These are phyloP conservation scores for Nitzschia sp. DNA, from an alignment of 108 stramenopile species.

Conservation along the genomic window DNA sequence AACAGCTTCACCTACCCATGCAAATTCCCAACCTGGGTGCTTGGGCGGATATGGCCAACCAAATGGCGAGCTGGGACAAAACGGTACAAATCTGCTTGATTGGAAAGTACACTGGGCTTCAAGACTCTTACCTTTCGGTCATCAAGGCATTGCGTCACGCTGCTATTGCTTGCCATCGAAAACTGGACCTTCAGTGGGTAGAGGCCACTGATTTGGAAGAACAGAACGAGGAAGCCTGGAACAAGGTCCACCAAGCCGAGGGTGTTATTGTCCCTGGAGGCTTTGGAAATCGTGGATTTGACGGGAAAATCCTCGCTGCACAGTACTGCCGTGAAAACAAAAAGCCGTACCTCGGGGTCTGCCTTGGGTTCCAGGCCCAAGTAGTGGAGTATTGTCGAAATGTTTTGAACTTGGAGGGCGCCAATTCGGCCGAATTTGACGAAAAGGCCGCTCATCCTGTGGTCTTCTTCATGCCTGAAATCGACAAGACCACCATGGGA, in stretches of 20 bases:
- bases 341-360: conserved; percentile 94
- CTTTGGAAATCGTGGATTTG: conserved; percentile 91
- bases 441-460: conserved; percentile 75
- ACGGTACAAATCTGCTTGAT: conserved; percentile 93
- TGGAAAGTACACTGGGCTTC: conserved; percentile 96
- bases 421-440: conserved; percentile 96
- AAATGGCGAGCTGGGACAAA: conserved; percentile 71
- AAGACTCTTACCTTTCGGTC: conserved; percentile 94
- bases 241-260: conserved; percentile 65
- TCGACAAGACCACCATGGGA: conserved; percentile 95
- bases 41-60: conserved; percentile 90
- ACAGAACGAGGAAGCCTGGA: conserved; percentile 73
- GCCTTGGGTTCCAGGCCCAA: conserved; percentile 97
- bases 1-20: conserved; percentile 70
- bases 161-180: conserved; percentile 82
- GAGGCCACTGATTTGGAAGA: conserved; percentile 92
- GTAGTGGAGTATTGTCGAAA: conserved; percentile 97
- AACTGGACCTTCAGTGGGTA: conserved; percentile 93
- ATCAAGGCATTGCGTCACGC: conserved; percentile 98
- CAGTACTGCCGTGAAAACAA: conserved; percentile 83
- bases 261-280: conserved; percentile 96
- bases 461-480: conserved; percentile 99
- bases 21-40: conserved; percentile 67
- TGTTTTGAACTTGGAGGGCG: conserved; percentile 78
- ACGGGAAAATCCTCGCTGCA: conserved; percentile 91